Conservation (phyloP, 2,329 filamentous ascomycete species). For the Colletotrichum lindemuthianum region DNA sequence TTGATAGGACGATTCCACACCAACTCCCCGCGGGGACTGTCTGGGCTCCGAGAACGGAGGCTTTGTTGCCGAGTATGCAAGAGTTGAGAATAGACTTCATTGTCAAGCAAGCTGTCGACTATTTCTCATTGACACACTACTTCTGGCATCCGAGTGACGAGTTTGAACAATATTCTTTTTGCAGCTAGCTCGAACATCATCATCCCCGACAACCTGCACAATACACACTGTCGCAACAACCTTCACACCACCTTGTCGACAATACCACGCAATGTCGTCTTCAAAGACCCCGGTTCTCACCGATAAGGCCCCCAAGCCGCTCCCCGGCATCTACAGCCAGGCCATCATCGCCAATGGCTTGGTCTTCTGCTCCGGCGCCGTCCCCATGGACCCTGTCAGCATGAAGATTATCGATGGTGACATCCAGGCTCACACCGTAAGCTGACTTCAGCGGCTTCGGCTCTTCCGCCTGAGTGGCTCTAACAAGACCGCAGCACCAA, state of each 20-base stretch:
- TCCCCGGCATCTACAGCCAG: constrained; percentile 53
- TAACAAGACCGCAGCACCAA: constrained; percentile 52
- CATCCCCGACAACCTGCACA: neutral
- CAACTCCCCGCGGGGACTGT: constrained; percentile 7
- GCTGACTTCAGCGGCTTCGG: constrained; percentile 7
- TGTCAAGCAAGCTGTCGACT: neutral
- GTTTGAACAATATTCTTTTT: neutral
- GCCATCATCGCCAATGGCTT: constrained; percentile 75
- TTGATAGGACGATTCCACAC: constrained; percentile 13
- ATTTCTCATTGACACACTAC: neutral
- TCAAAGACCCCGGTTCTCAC: constrained; percentile 50
- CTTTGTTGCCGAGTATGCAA: neutral
- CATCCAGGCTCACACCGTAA: constrained; percentile 71
- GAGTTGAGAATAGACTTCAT: neutral
- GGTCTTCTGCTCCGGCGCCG: constrained; percentile 78
- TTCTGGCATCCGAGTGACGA: neutral
- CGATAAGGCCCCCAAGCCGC: constrained; percentile 52
- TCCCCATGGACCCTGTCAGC: constrained; percentile 69
- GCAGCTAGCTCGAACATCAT: neutral
- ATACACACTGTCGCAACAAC: neutral
- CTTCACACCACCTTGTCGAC: neutral
- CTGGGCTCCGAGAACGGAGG: constrained; percentile 15
- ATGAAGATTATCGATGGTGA: constrained; percentile 70
- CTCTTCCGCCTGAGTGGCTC: neutral
- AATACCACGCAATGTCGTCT: constrained; percentile 18